These are phyloP conservation scores for Themeda triandra DNA, from an alignment of 176 grass and related monocot species.

Conservation along the genomic window DNA sequence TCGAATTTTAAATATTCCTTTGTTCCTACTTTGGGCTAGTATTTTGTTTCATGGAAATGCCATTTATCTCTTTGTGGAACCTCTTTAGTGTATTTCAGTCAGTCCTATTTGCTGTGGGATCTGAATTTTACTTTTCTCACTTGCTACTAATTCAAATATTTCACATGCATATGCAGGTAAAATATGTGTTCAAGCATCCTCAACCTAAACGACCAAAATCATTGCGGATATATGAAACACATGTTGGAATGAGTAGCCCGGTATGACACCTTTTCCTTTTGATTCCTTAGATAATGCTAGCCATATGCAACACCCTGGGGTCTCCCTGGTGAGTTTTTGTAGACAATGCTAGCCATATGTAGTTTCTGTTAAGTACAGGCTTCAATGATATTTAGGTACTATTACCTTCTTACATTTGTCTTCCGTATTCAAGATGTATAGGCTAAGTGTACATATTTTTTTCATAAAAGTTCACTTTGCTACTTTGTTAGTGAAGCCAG, in stretches of 20 bases:
- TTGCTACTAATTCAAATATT: constrained; percentile 4
- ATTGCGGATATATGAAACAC: constrained; percentile 92
- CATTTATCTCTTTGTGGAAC: not conserved
- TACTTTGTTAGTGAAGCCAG: constrained; percentile 7
- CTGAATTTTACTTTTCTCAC: not conserved
- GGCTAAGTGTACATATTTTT: not conserved
- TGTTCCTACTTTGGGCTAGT: not conserved
- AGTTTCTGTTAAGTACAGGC: constrained; percentile 8
- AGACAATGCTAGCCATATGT: not conserved
- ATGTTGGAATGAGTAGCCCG: constrained; percentile 98
- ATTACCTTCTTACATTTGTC: not conserved
- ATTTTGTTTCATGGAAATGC: constrained; percentile 15
- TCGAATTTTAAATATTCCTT: not conserved
- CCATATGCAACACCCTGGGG: not conserved
- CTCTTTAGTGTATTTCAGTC: not conserved
- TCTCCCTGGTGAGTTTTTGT: not conserved
- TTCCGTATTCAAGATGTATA: not conserved
- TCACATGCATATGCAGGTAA: constrained; percentile 69
- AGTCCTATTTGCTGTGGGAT: not conserved
- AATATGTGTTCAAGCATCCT: constrained; percentile 84
- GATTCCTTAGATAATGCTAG: not conserved
- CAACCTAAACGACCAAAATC: constrained; percentile 94
- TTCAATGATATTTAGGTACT: constrained; percentile 13
- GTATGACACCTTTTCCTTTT: constrained; percentile 45
- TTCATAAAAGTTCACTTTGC: not conserved